These are phyloP conservation scores for Chaetothyriales sp. DNA, from an alignment of 2,329 filamentous ascomycete genomes.

Conservation along the genomic window DNA sequence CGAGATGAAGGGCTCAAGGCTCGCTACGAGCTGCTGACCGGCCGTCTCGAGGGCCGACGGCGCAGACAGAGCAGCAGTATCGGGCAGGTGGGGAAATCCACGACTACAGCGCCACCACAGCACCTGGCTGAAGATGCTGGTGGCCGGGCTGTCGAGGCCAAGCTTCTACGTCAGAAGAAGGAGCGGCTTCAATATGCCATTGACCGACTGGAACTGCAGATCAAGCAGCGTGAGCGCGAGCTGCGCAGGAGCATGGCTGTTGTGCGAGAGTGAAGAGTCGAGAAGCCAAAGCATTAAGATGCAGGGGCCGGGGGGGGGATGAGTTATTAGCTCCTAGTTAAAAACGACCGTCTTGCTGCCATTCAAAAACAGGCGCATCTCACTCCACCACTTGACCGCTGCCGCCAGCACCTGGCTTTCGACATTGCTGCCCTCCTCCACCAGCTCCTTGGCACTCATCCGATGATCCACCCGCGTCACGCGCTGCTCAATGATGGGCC, in stretches of 20 bases:
- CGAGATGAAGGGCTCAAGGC: constrained; percentile 75
- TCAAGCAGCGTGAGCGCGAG: constrained; percentile 60
- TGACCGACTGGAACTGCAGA: constrained; percentile 71
- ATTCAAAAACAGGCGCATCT: constrained; percentile 65
- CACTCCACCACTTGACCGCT: constrained; percentile 72
- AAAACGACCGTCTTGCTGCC: constrained; percentile 71
- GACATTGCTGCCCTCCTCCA: constrained; percentile 68
- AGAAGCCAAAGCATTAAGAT: background rate
- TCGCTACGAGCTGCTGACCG: constrained; percentile 70
- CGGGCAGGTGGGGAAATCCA: constrained; percentile 7
- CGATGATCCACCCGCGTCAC: constrained; percentile 63
- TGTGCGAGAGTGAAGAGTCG: constrained; percentile 11
- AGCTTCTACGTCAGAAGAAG: constrained; percentile 63
- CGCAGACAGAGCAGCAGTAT: constrained; percentile 18
- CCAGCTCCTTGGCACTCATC: constrained; percentile 61
- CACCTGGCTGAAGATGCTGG: constrained; percentile 18
- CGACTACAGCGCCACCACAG: constrained; percentile 15
- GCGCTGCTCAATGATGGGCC: constrained; percentile 77
- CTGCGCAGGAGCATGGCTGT: constrained; percentile 60
- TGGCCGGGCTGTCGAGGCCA: constrained; percentile 45
- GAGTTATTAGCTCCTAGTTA: constrained; percentile 25
- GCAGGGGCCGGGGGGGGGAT: no score
- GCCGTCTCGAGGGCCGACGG: constrained; percentile 37
- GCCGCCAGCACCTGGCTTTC: constrained; percentile 71
- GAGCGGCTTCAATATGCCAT: constrained; percentile 78